These are phyloP conservation scores for Mycena galericulata DNA, from an alignment of 768 basidiomycete species.

Conservation along the genomic window DNA sequence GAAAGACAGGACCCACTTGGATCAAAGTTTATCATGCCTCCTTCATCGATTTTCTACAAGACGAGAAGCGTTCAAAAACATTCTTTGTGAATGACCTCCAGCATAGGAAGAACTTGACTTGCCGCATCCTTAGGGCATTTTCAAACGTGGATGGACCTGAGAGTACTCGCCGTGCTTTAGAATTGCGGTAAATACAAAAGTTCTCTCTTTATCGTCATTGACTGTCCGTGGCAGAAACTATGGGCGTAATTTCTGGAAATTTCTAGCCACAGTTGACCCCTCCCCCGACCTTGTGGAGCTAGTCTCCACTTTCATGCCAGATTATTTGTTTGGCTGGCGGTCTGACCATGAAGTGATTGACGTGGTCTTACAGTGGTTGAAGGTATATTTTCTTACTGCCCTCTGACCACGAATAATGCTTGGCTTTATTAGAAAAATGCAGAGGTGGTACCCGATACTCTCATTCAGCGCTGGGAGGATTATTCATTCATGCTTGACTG, in stretches of 20 bases:
- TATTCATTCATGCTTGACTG: slow-evolving; percentile 14
- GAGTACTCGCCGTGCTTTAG: neutral
- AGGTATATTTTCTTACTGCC: slow-evolving; percentile 7
- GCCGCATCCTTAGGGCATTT: slow-evolving; percentile 7
- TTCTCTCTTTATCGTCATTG: slow-evolving; percentile 3
- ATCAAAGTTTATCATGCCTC: slow-evolving; percentile 12
- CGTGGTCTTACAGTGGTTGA: slow-evolving; percentile 3
- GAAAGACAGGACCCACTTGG: slow-evolving; percentile 1
- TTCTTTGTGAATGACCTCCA: slow-evolving; percentile 12
- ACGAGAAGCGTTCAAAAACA: slow-evolving; percentile 9
- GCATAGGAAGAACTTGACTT: slow-evolving; percentile 8
- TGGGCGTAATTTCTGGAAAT: neutral
- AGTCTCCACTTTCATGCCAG: slow-evolving; percentile 3
- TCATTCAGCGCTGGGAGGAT: slow-evolving; percentile 7
- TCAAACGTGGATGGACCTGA: slow-evolving; percentile 5
- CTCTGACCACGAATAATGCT: neutral
- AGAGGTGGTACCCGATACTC: slow-evolving; percentile 9
- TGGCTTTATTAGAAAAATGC: slow-evolving; percentile 4
- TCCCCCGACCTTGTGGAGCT: slow-evolving; percentile 9
- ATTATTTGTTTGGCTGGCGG: slow-evolving; percentile 1
- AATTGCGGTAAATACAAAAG: slow-evolving; percentile 5
- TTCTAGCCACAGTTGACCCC: slow-evolving; percentile 4
- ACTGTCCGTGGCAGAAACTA: neutral
- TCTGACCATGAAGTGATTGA: neutral
- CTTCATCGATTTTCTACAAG: slow-evolving; percentile 1